These are phyloP conservation scores for Fusarium torreyae DNA, from an alignment of 2,329 filamentous ascomycete genomes.

Conservation along the genomic window DNA sequence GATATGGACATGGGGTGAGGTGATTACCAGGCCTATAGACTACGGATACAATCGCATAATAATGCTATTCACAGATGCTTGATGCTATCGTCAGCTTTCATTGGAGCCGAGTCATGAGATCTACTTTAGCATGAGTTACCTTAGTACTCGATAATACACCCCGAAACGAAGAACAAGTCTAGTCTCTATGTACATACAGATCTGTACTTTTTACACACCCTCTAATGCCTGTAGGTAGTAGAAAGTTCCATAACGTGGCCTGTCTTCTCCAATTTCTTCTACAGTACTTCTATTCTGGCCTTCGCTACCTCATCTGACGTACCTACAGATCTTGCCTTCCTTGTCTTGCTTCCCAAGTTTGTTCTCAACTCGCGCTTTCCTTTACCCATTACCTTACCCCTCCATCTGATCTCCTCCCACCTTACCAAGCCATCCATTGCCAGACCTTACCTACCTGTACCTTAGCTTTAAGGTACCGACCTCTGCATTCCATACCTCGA, in stretches of 20 bases:
- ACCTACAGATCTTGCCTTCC: background rate
- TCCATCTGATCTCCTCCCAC: slow-evolving; percentile 22
- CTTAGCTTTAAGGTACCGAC: slow-evolving; percentile 29
- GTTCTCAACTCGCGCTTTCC: slow-evolving; percentile 10
- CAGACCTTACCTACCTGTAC: slow-evolving; percentile 11
- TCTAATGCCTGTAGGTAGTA: slow-evolving; percentile 1
- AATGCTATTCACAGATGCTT: slow-evolving; percentile 35
- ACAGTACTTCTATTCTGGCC: background rate
- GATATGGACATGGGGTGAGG: slow-evolving; percentile 25
- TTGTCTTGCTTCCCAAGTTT: background rate
- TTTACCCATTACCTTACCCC: slow-evolving; percentile 37
- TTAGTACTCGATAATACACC: too few relatives aligned
- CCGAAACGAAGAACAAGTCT: too few relatives aligned
- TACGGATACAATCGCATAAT: slow-evolving; percentile 25
- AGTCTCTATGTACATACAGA: background rate
- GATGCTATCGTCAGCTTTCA: slow-evolving; percentile 22
- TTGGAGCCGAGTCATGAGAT: slow-evolving; percentile 46
- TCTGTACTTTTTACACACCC: slow-evolving; percentile 7
- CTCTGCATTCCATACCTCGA: slow-evolving; percentile 30
- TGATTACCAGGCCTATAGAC: slow-evolving; percentile 10
- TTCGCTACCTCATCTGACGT: slow-evolving; percentile 13
- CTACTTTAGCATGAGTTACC: slow-evolving; percentile 12
- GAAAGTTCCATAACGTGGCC: slow-evolving; percentile 10
- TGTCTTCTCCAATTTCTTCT: slow-evolving; percentile 18
- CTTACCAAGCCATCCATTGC: slow-evolving; percentile 5